These are phyloP conservation scores for Penicillium olsonii DNA, from an alignment of 2,329 filamentous ascomycete genomes.

Conservation along the genomic window DNA sequence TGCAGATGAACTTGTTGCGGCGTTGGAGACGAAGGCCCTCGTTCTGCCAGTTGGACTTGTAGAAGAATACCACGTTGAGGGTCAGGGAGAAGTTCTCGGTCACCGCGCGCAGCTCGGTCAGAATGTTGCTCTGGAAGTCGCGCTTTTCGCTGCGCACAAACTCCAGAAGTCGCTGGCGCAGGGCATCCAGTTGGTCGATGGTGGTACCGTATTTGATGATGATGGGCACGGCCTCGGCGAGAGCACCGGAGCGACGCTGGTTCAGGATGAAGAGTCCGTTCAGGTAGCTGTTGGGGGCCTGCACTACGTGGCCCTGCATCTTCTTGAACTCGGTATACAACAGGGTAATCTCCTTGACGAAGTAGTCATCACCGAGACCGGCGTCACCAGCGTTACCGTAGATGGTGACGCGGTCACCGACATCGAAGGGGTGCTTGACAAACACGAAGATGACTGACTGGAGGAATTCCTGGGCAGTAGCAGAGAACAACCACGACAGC, in stretches of 20 bases:
- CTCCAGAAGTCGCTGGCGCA: conserved; percentile 77
- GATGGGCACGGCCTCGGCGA: conserved; percentile 83
- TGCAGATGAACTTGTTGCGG: conserved; percentile 91
- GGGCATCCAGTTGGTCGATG: conserved; percentile 75
- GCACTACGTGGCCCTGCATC: conserved; percentile 94
- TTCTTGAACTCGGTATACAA: conserved; percentile 98
- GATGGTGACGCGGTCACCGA: conserved; percentile 87
- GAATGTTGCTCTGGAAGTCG: conserved; percentile 81
- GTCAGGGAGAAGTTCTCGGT: conserved; percentile 82
- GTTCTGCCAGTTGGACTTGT: conserved; percentile 96
- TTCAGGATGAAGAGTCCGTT: conserved; percentile 95
- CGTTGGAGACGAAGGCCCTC: conserved; percentile 85
- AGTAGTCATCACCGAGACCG: conserved; percentile 86
- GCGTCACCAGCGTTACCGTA: conserved; percentile 85
- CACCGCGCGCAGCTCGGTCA: conserved; percentile 79
- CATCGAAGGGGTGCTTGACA: conserved; percentile 95
- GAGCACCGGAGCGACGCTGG: conserved; percentile 81
- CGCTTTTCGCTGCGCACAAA: conserved; percentile 85
- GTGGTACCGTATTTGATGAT: conserved; percentile 87
- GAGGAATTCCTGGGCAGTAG: conserved; percentile 90
- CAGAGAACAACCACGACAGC: conserved; percentile 87
- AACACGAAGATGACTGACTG: conserved; percentile 95
- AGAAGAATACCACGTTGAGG: conserved; percentile 93
- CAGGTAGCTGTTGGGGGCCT: conserved; percentile 90
- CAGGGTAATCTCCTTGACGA: conserved; percentile 89